These are phyloP conservation scores for Mycena crocata DNA, from an alignment of 768 basidiomycete species.

Conservation along the genomic window DNA sequence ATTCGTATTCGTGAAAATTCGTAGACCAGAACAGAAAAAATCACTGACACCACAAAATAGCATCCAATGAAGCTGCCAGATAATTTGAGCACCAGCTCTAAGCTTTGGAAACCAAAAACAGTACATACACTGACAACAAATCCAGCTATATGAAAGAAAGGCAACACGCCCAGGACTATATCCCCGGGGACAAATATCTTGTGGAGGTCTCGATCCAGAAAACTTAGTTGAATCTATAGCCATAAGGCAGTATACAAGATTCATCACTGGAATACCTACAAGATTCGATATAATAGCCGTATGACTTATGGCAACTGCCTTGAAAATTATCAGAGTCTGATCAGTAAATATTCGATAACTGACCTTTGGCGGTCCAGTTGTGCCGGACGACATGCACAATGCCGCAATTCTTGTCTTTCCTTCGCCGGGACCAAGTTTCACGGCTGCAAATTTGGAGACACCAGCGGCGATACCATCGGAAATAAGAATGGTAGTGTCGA, in stretches of 20 bases:
- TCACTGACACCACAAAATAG: background rate
- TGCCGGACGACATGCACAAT: background rate
- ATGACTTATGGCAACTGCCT: too few relatives aligned
- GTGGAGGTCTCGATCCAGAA: background rate
- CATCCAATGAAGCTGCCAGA: background rate
- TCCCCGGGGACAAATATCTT: slow-evolving; percentile 4
- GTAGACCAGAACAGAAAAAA: background rate
- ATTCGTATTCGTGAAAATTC: slow-evolving; percentile 10
- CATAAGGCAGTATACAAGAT: too few relatives aligned
- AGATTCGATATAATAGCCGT: too few relatives aligned
- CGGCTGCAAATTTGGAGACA: too few relatives aligned
- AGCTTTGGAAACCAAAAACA: slow-evolving; percentile 37
- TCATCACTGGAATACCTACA: too few relatives aligned
- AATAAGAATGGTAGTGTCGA: too few relatives aligned
- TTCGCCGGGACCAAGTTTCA: background rate
- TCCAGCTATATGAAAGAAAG: background rate
- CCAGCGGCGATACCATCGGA: too few relatives aligned
- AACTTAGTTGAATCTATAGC: slow-evolving; percentile 4
- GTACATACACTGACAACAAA: slow-evolving; percentile 48
- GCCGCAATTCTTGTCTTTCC: background rate
- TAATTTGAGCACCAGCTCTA: background rate
- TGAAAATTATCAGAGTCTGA: too few relatives aligned
- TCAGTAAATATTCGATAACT: background rate
- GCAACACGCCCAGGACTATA: slow-evolving; percentile 38
- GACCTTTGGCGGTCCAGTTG: slow-evolving; percentile 12